Evolutionary conservation across 306 rosid species (phyloP), one percentile per base, ranked within the genome.

Genomic region (Glycyrrhiza uralensis): DNA sequence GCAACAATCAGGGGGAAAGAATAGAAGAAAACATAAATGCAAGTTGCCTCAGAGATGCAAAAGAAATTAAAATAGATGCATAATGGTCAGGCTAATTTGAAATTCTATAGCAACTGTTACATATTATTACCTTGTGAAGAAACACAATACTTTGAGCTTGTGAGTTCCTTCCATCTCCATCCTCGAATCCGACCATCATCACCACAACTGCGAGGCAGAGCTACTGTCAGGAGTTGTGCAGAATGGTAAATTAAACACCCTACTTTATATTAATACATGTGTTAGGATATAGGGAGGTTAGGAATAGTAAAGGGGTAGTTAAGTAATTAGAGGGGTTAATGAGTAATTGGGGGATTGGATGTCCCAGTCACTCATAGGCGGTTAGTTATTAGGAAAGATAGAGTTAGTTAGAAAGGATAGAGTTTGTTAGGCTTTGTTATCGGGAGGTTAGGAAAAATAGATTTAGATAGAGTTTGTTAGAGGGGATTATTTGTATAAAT

Each of bases 151-250:
- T 69, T 76, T 23, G 83, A 59, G 58, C 64, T 75, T 15, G 73
- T 56, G 74, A 90, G 87, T 23, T 89, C 92, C 62, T 78, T 86
- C 97, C 97, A 91, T 68, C 79, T 89, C 98, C 97, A 93, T 75
- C 96, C 97, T 49, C 84, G 89, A 70, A 91, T 85, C 54, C 87
- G 87, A 22, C 97, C 98, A 72, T 94, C 98, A 66, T 93, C 98
- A 2, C 97, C 98, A n/a, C 98, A 91, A 62, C 97, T 90, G 78
- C 71, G 78, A 41, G 30, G 22, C 15, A 72, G 41, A 45, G 63
- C 55, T 52, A 66, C 33, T 20, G 33, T 65, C 64, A 66, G 61
- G 51, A 72, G 61, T 44, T 9, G 47, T 28, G 26, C 63, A 69
- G 55, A 69, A 41, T 61, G 58, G 33, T 69, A 75, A 56, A 68